Base-by-base conservation (phyloP, 495 filamentous ascomycete species). In the Tuber microsphaerosporum region DNA sequence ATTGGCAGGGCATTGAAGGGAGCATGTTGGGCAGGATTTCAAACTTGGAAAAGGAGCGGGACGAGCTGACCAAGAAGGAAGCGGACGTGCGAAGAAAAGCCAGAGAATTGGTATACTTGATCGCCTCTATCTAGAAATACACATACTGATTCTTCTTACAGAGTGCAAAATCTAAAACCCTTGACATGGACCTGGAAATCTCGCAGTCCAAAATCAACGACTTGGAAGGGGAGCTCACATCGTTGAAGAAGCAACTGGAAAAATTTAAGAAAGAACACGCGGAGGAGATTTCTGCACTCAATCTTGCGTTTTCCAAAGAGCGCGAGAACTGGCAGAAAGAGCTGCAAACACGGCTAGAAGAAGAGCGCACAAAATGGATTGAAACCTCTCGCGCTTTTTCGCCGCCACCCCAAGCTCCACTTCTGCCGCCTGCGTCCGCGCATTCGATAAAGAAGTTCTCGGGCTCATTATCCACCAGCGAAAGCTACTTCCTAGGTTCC, bases 1-100 rank as follows among this genome's bases (percentile, higher is more conserved):
- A 98, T 83, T 99, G 96, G 96, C 94, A 97, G 76, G 92, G 93
- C 0, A 92, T 98, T 70, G 94, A 99, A 79, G 88, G 92, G 19
- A 94, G 92, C 0, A 84, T 98, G 69, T 87, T 93, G 48, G 87
- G 91, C 34, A 87, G 93, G 69, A 86, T 96, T 42, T 86, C 89
- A 1, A 90, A 85, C 73, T 85, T 97, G 16, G 95, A 99, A 82
- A 93, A 90, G 81, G 96, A 99, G 81, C 86, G 94, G 69, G 94
- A 98, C 80, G 94, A 98, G 76, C 86, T 91, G 41, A 84, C 89
- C n/a, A 90, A 90, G 77, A 90, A 91, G 75, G 96, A 99, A 85
- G 89, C 87, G 6, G 96, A 98, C 31, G 87, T 94, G 80, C 86
- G 96, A 75, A 89, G 89, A 79, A 97, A 95, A 85, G 91, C 93